These are phyloP conservation scores for Corchorus olitorius DNA, from an alignment of 345 rosid species.

Conservation along the genomic window DNA sequence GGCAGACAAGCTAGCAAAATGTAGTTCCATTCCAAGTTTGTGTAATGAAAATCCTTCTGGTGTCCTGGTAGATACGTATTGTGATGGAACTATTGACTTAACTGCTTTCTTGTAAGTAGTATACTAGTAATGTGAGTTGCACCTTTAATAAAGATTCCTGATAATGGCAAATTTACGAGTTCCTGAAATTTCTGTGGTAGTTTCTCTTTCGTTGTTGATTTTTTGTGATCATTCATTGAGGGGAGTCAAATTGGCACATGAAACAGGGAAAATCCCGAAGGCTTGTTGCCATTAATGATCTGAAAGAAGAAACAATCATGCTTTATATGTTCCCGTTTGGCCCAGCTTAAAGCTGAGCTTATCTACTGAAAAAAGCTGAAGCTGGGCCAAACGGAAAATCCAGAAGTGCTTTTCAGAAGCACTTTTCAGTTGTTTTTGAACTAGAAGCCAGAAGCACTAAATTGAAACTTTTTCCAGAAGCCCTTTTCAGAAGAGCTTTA, in stretches of 20 bases:
- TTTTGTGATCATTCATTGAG: neutral
- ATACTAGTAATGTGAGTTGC: neutral
- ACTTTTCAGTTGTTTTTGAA: too few relatives aligned
- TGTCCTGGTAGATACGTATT: neutral
- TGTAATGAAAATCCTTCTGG: neutral
- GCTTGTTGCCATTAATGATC: neutral
- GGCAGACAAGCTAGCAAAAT: constrained; percentile 69
- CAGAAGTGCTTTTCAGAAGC: too few relatives aligned
- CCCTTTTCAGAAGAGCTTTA: too few relatives aligned
- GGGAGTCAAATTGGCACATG: neutral
- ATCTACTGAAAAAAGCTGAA: too few relatives aligned
- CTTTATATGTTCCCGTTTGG: too few relatives aligned
- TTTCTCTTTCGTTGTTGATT: neutral
- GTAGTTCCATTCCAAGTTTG: constrained; percentile 28
- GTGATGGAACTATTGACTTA: neutral
- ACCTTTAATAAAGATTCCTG: neutral
- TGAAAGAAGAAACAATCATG: neutral
- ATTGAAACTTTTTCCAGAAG: too few relatives aligned
- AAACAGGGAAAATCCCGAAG: neutral
- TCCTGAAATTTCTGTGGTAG: neutral
- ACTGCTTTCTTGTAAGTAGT: neutral
- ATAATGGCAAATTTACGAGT: neutral
- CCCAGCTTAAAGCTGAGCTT: too few relatives aligned
- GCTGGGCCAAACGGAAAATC: too few relatives aligned
- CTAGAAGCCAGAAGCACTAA: too few relatives aligned